A percentile compares a stretch with the other conserved stretches of the same genome.
Evolutionary conservation across 768 basidiomycete species (phyloP).

Genomic region (Tephrocybe rancida): DNA sequence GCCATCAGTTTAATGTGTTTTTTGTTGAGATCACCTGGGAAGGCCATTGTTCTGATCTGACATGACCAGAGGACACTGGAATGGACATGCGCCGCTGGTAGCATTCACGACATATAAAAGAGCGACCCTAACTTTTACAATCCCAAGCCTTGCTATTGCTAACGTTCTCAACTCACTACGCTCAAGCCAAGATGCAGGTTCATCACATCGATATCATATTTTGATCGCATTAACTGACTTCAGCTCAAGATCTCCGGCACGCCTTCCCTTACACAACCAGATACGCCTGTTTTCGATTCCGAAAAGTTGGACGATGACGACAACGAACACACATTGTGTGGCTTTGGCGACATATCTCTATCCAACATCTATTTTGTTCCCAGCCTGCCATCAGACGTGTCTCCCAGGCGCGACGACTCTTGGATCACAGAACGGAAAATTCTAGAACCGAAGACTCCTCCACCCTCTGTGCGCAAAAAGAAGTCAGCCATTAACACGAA

Average conservation of each 20-base stretch:
- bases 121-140: not conserved
- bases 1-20: not conserved
- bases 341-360: conserved; percentile 48
- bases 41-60: not conserved
- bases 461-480: conserved; percentile 3
- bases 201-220: not conserved
- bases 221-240: not conserved
- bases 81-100: not conserved
- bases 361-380: conserved; percentile 37
- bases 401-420: conserved; percentile 18
- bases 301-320: too few relatives aligned
- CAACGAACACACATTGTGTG: conserved; percentile 42
- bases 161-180: too few relatives aligned
- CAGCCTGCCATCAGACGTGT: conserved; percentile 25
- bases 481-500: not conserved
- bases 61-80: not conserved
- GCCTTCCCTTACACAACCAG: not conserved
- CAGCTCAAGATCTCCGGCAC: not conserved
- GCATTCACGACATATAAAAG: not conserved
- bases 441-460: conserved; percentile 3
- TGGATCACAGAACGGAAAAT: conserved; percentile 8
- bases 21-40: not conserved
- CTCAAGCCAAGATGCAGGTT: not conserved
- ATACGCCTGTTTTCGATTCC: too few relatives aligned
- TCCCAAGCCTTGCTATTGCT: too few relatives aligned